phyloP scores from a whole-genome alignment of 2,329 filamentous ascomycete species.

The Dactylonectria estremocensis region DNA sequence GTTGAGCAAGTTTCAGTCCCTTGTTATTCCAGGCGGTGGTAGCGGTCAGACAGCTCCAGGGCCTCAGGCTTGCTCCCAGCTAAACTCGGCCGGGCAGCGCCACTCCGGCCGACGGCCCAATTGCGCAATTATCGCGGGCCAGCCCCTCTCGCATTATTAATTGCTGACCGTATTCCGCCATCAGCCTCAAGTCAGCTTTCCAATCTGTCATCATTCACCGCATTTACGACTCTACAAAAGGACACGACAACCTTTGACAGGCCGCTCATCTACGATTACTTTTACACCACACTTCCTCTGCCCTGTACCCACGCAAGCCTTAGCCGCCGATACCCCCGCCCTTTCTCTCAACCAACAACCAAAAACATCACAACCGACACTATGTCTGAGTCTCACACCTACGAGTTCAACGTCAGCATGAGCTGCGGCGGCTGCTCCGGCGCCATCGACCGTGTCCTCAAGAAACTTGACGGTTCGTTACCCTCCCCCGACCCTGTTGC shows the following conservation, averaged over 20 bases:
- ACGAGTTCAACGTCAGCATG: conserved; percentile 97
- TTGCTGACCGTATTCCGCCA: conserved; percentile 28
- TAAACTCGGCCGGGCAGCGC: conserved; percentile 17
- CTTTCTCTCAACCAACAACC: conserved; percentile 22
- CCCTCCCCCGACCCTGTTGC: not conserved
- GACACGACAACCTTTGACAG: conserved; percentile 22
- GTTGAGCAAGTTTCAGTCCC: conserved; percentile 10
- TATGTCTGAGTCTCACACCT: conserved; percentile 86
- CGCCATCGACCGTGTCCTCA: conserved; percentile 91
- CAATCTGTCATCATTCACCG: conserved; percentile 16
- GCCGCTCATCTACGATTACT: not conserved
- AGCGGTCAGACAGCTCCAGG: not conserved
- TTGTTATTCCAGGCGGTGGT: not conserved
- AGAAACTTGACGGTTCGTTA: conserved; percentile 86
- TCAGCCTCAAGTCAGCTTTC: conserved; percentile 35
- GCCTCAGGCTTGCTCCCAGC: not conserved
- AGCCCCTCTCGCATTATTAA: conserved; percentile 43
- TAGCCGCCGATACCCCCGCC: conserved; percentile 40
- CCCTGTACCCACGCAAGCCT: conserved; percentile 14
- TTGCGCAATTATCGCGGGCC: conserved; percentile 48
- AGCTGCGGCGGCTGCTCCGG: conserved; percentile 96
- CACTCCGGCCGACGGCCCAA: conserved; percentile 31
- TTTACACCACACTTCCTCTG: not conserved
- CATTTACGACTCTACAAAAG: conserved; percentile 14
- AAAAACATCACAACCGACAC: conserved; percentile 46